These are phyloP conservation scores for Umbelopsis sp. DNA, from an alignment of 192 early-diverging fungal species.

Conservation along the genomic window DNA sequence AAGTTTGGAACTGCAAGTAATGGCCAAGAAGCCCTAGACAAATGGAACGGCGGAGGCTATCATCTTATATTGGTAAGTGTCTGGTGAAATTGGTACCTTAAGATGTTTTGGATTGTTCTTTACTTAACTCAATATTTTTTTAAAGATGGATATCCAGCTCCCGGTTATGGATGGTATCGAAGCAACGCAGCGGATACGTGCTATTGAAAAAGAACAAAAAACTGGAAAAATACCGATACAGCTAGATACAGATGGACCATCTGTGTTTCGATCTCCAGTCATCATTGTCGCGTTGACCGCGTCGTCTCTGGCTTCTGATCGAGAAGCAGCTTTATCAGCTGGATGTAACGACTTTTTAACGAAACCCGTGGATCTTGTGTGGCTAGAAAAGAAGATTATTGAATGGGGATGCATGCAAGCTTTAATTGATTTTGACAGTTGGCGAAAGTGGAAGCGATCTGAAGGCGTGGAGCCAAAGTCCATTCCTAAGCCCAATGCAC, in stretches of 20 bases:
- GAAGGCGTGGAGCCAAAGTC: conserved; percentile 12
- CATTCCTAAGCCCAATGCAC: neutral
- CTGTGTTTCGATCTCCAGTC: conserved; percentile 62
- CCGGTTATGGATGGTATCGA: conserved; percentile 74
- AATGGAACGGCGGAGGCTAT: conserved; percentile 70
- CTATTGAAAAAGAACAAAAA: conserved; percentile 55
- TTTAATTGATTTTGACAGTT: conserved; percentile 82
- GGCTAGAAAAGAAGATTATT: conserved; percentile 85
- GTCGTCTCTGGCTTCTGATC: conserved; percentile 66
- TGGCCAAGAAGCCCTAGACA: conserved; percentile 80
- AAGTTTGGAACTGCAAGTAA: conserved; percentile 76
- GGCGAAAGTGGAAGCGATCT: conserved; percentile 54
- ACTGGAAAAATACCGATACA: conserved; percentile 52
- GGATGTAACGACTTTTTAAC: conserved; percentile 93
- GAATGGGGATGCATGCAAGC: conserved; percentile 96
- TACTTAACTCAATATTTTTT: neutral
- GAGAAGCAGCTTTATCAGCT: conserved; percentile 74
- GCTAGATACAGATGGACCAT: conserved; percentile 25
- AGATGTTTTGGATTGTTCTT: neutral
- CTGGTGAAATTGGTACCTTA: neutral
- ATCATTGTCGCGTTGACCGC: conserved; percentile 91
- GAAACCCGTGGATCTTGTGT: conserved; percentile 80
- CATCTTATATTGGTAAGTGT: conserved; percentile 64
- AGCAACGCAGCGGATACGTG: conserved; percentile 64
- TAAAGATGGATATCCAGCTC: conserved; percentile 73